Conservation (phyloP, 1,284 basidiomycete species). For the Marasmius oreades region DNA sequence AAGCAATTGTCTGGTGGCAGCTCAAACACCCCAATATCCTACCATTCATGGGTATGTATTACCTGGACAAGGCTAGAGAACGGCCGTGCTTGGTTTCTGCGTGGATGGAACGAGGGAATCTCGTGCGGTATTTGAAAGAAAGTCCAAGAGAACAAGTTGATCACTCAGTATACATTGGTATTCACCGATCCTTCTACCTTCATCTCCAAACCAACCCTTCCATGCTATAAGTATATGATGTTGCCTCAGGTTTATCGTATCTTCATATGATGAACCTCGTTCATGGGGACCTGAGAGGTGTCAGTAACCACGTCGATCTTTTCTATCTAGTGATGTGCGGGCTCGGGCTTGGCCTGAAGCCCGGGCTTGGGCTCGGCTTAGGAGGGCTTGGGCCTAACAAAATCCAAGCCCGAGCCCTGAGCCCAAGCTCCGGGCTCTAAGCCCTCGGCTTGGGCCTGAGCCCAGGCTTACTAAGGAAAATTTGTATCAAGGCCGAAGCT, state of each 20-base stretch:
- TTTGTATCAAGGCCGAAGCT: no score
- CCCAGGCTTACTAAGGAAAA: no score
- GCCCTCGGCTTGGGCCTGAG: no score
- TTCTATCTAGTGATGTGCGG: background rate
- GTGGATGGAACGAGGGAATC: constrained; percentile 33
- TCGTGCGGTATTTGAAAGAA: constrained; percentile 23
- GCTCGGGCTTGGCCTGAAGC: no score
- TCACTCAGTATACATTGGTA: constrained; percentile 23
- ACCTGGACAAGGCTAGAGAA: background rate
- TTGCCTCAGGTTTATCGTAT: constrained; percentile 30
- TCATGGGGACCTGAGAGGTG: constrained; percentile 37
- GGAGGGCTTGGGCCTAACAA: no score
- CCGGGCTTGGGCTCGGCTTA: no score
- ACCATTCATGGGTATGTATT: background rate
- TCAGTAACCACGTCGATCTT: constrained; percentile 19
- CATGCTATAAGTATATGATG: constrained; percentile 21
- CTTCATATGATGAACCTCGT: constrained; percentile 30
- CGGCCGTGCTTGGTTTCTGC: constrained; percentile 15
- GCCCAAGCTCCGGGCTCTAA: no score
- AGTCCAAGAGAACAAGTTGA: constrained; percentile 14
- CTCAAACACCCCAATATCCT: background rate
- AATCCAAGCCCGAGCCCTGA: no score
- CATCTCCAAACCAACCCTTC: background rate
- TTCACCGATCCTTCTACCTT: background rate
- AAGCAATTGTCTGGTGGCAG: constrained; percentile 2